Percentiles rank a stretch among this genome's conserved stretches.
phyloP scores from a whole-genome alignment of 768 basidiomycete species.

The Mycena leptocephala region DNA sequence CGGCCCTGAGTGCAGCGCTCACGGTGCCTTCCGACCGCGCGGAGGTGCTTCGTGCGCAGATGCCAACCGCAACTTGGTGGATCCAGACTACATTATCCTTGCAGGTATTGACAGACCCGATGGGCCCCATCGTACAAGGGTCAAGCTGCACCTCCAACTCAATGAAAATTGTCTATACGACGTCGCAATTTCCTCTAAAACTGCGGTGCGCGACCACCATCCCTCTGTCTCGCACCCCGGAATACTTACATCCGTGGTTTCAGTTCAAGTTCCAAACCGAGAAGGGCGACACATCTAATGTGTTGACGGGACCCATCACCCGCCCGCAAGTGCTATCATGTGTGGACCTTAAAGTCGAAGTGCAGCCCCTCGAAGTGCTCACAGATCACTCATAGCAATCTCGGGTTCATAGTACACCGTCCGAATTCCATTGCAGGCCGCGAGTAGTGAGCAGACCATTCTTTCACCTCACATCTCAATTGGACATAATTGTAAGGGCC shows the following conservation, averaged over 20 bases:
- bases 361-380: not conserved
- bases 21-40: slow-evolving; percentile 4
- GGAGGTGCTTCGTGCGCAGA: not conserved
- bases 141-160: slow-evolving; percentile 3
- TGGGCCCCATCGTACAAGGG: not conserved
- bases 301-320: not conserved
- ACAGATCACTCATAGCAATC: slow-evolving; percentile 19
- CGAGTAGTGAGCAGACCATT: not conserved
- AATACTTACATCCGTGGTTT: too few relatives aligned
- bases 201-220: not conserved
- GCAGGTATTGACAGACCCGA: slow-evolving; percentile 7
- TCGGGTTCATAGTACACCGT: not conserved
- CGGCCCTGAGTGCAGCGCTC: too few relatives aligned
- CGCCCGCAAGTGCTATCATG: slow-evolving; percentile 4
- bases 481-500: too few relatives aligned
- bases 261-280: slow-evolving; percentile 27
- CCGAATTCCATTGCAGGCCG: slow-evolving; percentile 4
- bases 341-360: slow-evolving; percentile 16
- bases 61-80: not conserved
- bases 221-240: too few relatives aligned
- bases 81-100: slow-evolving; percentile 7
- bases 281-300: not conserved
- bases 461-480: too few relatives aligned
- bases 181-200: not conserved
- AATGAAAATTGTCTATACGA: not conserved